Base-by-base conservation (phyloP, 2,329 filamentous ascomycete species). In the Fusarium sp. region DNA sequence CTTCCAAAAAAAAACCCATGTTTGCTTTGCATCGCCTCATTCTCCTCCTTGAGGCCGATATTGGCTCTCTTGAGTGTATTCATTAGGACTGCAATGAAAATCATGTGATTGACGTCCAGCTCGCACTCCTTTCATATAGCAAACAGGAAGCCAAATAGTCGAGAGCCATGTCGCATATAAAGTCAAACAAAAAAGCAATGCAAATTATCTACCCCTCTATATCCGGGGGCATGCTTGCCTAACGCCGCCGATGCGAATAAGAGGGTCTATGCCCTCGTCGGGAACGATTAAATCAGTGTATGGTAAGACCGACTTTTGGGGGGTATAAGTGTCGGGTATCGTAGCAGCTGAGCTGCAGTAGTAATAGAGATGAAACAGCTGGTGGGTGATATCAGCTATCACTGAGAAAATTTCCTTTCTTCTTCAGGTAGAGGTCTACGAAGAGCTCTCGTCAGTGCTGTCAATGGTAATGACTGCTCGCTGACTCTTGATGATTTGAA, bases 251-350 rank as follows among this genome's bases (percentile, higher is more conserved):
- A 73, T 73, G 71, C 71, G 57, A 71, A 57, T 64, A 54, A 55
- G 41, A 42, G 64, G 50, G 50, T 33, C 13, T 44, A 32, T 55
- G 42, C 57, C 70, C 58, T 66, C 67, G 33, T 53, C 35, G 33
- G 40, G 57, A 44, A 35, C 52, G 59, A 67, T 57, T 52, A 60
- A 50, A 35, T 32, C 66, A 61, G 64, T 45, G 40, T 46, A 41
- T 40, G 20, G 30, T 57, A 46, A 37, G 60, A 23, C 42, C 38
- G 44, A 54, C 26, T 52, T 54, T 53, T 37, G 35, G 49, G 66
- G 52, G 52, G 69, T 70, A 64, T 65, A 27, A 23, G 52, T 42
- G 40, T 69, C 50, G 68, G 73, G 70, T 76, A 76, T 76, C 70
- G 52, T 73, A 59, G 63, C 67, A 75, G 70, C 56, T 55, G 52